phyloP scores from a whole-genome alignment of 768 basidiomycete species.

The Leccinum rimulosum region DNA sequence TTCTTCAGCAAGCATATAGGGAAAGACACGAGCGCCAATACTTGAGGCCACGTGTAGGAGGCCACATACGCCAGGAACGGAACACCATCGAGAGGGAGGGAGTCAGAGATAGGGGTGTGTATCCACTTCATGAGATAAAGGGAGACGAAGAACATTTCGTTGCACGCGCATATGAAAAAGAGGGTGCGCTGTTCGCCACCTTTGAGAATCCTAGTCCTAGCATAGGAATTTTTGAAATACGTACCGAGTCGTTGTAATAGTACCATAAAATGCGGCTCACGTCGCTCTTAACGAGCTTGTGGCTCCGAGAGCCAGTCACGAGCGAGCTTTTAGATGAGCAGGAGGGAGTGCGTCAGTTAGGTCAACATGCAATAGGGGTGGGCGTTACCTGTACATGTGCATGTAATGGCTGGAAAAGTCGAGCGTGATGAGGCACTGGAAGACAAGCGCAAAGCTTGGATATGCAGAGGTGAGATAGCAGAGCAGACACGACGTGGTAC shows the following conservation, averaged over 20 bases:
- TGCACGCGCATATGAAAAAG: constrained; percentile 90
- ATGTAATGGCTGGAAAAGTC: constrained; percentile 99
- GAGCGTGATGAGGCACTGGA: constrained; percentile 94
- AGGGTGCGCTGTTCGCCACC: constrained; percentile 60
- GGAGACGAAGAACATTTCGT: constrained; percentile 94
- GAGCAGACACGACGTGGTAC: constrained; percentile 92
- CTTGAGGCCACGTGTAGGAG: constrained; percentile 70
- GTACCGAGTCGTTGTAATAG: constrained; percentile 91
- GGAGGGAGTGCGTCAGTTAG: constrained; percentile 7
- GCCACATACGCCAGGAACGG: constrained; percentile 21
- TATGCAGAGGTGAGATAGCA: constrained; percentile 93
- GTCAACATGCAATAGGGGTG: too few relatives aligned
- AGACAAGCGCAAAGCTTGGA: constrained; percentile 76
- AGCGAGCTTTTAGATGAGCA: constrained; percentile 61
- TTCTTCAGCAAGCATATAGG: constrained; percentile 83
- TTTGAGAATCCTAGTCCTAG: background rate
- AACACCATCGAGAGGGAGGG: constrained; percentile 14
- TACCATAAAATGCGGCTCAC: constrained; percentile 88
- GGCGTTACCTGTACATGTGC: constrained; percentile 94
- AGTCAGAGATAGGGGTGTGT: constrained; percentile 55
- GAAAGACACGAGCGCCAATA: constrained; percentile 58
- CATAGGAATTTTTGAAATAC: constrained; percentile 30
- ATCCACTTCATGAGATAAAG: constrained; percentile 93
- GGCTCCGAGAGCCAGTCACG: constrained; percentile 89
- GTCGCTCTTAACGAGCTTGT: constrained; percentile 90